Conservation (phyloP, 2,329 filamentous ascomycete species). For the Escovopsis sp. region DNA sequence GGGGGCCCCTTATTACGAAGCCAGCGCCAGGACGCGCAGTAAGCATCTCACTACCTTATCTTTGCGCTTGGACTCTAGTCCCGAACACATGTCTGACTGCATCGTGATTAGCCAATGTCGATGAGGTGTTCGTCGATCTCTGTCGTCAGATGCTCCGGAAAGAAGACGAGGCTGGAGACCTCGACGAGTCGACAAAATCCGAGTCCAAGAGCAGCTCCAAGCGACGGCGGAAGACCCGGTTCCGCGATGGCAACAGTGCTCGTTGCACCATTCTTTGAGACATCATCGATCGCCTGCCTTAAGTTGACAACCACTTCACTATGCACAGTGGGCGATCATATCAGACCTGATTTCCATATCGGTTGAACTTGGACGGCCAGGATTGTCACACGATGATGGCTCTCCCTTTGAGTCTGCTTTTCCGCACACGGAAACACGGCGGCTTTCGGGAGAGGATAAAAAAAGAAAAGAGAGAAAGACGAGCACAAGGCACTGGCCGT, state of each 20-base stretch:
- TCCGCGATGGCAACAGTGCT: slow-evolving; percentile 18
- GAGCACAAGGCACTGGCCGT: no score
- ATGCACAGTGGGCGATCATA: no score
- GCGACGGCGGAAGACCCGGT: slow-evolving; percentile 16
- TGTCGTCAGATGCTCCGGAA: slow-evolving; percentile 71
- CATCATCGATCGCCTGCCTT: not conserved
- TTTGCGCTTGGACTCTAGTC: not conserved
- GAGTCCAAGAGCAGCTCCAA: slow-evolving; percentile 18
- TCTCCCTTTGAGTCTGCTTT: no score
- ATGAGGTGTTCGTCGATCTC: slow-evolving; percentile 77
- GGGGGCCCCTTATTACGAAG: slow-evolving; percentile 85
- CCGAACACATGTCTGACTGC: slow-evolving; percentile 10
- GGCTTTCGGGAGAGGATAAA: no score
- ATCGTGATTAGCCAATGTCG: slow-evolving; percentile 54
- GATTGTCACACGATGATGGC: no score
- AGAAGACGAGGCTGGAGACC: slow-evolving; percentile 37
- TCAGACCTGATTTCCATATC: no score
- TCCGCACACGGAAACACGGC: no score
- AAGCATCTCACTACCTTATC: slow-evolving; percentile 14
- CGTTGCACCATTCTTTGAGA: slow-evolving; percentile 30
- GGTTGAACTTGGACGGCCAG: no score
- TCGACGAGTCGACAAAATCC: slow-evolving; percentile 28
- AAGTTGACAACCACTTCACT: no score
- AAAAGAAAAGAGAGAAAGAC: no score
- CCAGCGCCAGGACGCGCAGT: slow-evolving; percentile 65